Conservation (phyloP, 805 yeast genomes). For the Alloascoidea africana region DNA sequence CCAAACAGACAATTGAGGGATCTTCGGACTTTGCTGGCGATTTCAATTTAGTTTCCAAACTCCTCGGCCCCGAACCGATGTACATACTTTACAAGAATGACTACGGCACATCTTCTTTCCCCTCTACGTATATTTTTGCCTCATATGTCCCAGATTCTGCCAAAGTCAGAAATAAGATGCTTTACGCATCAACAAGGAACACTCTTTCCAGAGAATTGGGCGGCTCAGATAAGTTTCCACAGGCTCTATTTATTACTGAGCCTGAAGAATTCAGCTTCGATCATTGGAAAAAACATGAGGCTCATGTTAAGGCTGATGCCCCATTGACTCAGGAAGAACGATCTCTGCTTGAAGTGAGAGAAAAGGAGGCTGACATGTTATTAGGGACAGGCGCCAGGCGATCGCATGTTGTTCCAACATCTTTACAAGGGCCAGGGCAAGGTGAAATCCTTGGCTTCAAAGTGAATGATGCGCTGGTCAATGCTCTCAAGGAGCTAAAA, state of each 20-base stretch:
- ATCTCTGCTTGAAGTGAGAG: conserved; percentile 28
- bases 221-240: conserved; percentile 30
- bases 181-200: conserved; percentile 83
- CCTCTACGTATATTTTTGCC: no score
- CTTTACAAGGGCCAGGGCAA: conserved; percentile 7
- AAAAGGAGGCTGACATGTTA: conserved; percentile 23
- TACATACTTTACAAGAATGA: conserved; percentile 32
- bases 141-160: conserved; percentile 82
- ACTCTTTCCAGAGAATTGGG: conserved; percentile 68
- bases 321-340: conserved; percentile 49
- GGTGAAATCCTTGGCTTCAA: conserved; percentile 9
- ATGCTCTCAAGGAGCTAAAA: conserved; percentile 16
- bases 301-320: conserved; percentile 21
- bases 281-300: conserved; percentile 28
- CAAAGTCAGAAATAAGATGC: conserved; percentile 73
- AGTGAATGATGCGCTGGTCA: conserved; percentile 16
- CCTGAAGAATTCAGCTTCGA: conserved; percentile 34
- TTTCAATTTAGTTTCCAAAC: conserved; percentile 17
- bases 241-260: conserved; percentile 39
- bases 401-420: conserved; percentile 9
- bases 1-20: conserved; percentile 18
- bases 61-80: conserved; percentile 25
- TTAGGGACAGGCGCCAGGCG: conserved; percentile 16
- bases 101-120: conserved; percentile 17
- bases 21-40: conserved; percentile 19